Evolutionary conservation across 495 filamentous ascomycete genomes (phyloP).

Genomic region (Annulohypoxylon stygium): DNA sequence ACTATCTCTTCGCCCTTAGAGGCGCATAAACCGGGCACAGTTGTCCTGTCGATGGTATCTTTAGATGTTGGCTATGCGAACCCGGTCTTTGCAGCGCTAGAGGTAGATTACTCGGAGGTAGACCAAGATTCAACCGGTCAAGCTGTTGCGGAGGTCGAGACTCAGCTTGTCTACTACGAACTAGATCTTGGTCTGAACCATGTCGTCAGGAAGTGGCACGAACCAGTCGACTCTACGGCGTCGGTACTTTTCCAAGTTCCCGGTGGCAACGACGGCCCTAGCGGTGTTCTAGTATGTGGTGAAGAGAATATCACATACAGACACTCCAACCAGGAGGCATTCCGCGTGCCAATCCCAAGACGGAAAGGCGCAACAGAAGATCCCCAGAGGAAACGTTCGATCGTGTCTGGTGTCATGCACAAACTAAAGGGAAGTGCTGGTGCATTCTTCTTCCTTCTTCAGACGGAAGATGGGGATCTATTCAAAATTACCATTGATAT

Average conservation of each 20-base stretch:
- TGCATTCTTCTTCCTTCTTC: slow-evolving; percentile 96
- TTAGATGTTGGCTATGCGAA: slow-evolving; percentile 97
- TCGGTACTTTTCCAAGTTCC: slow-evolving; percentile 95
- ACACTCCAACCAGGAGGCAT: slow-evolving; percentile 90
- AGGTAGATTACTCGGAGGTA: slow-evolving; percentile 90
- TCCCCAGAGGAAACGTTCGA: slow-evolving; percentile 86
- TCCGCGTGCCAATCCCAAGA: slow-evolving; percentile 90
- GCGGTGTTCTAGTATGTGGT: slow-evolving; percentile 93
- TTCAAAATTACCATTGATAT: slow-evolving; percentile 97
- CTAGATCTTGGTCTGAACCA: slow-evolving; percentile 97
- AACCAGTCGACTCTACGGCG: slow-evolving; percentile 90
- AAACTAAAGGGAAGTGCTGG: slow-evolving; percentile 84
- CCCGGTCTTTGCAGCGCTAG: slow-evolving; percentile 93
- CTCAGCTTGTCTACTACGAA: slow-evolving; percentile 95
- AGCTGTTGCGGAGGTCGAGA: slow-evolving; percentile 85
- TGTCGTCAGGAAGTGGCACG: slow-evolving; percentile 95
- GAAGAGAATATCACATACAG: slow-evolving; percentile 96
- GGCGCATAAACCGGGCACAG: slow-evolving; percentile 92
- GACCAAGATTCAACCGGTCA: slow-evolving; percentile 92
- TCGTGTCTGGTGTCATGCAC: slow-evolving; percentile 94
- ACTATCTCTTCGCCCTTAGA: slow-evolving; percentile 98
- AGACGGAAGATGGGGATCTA: slow-evolving; percentile 95
- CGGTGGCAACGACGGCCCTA: slow-evolving; percentile 91
- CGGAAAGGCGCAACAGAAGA: slow-evolving; percentile 89
- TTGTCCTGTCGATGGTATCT: slow-evolving; percentile 87